These are phyloP conservation scores for Draba incana DNA, from an alignment of 345 rosid genomes.

Conservation along the genomic window DNA sequence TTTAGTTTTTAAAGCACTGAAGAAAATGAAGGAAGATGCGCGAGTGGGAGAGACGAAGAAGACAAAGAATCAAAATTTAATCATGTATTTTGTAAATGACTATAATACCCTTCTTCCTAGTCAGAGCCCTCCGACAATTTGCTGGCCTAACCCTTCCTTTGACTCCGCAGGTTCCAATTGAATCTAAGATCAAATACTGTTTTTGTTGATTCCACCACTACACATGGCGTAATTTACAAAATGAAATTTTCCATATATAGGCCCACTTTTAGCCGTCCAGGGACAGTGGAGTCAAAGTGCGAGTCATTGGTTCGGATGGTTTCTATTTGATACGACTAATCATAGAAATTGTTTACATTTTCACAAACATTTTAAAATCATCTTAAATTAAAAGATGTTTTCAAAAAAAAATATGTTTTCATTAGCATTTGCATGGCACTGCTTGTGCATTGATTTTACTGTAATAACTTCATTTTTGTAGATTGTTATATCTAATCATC, in stretches of 20 bases:
- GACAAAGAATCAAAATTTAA: constrained; percentile 44
- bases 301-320: too few species aligned
- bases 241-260: not conserved
- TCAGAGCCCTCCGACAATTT: constrained; percentile 15
- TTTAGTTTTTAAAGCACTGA: constrained; percentile 14
- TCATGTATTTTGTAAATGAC: constrained; percentile 22
- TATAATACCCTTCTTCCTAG: constrained; percentile 21
- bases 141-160: constrained; percentile 23
- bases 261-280: not conserved
- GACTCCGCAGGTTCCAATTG: constrained; percentile 15
- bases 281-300: not conserved
- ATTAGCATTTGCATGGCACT: too few species aligned
- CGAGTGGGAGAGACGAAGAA: constrained; percentile 43
- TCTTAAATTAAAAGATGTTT: too few species aligned
- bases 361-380: too few species aligned
- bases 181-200: not conserved
- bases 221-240: not conserved
- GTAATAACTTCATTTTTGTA: not conserved
- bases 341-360: too few species aligned
- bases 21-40: not conserved
- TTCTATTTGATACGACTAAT: too few species aligned
- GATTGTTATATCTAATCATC: not conserved
- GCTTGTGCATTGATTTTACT: not conserved
- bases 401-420: too few species aligned
- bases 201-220: not conserved